A percentile compares a stretch with the other conserved stretches of the same genome.
These are phyloP conservation scores for Marasmius fiardii DNA, from an alignment of 1,284 basidiomycete genomes.

Conservation along the genomic window DNA sequence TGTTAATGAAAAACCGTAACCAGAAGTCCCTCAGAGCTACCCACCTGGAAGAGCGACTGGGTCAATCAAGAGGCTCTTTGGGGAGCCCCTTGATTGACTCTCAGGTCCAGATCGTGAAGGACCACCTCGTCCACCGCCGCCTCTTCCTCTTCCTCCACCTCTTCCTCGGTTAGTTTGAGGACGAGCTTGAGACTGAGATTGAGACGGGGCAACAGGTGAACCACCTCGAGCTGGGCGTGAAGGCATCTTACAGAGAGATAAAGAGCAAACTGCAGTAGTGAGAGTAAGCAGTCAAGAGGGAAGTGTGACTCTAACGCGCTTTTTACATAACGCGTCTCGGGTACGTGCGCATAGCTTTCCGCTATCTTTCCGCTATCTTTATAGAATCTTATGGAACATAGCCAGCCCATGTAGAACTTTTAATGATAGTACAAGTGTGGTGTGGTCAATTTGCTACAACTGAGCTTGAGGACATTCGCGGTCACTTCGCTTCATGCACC, in stretches of 20 bases:
- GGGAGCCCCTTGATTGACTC: slow-evolving; percentile 8
- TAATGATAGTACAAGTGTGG: too few relatives aligned
- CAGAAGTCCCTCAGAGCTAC: not conserved
- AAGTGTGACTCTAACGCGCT: too few relatives aligned
- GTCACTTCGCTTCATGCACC: slow-evolving; percentile 1
- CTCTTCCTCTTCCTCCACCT: not conserved
- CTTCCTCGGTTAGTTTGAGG: not conserved
- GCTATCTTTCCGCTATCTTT: too few relatives aligned
- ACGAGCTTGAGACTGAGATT: not conserved
- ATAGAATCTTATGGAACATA: too few relatives aligned
- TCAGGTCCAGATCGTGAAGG: slow-evolving; percentile 5
- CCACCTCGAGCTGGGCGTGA: slow-evolving; percentile 5
- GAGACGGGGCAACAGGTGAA: not conserved
- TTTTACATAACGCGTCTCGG: too few relatives aligned
- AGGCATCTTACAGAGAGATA: slow-evolving; percentile 3
- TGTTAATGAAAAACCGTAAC: not conserved
- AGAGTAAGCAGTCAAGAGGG: too few relatives aligned
- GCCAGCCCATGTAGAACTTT: too few relatives aligned
- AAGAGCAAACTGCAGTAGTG: too few relatives aligned
- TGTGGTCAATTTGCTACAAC: too few relatives aligned
- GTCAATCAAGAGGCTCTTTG: not conserved
- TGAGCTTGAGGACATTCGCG: too few relatives aligned
- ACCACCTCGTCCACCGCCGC: not conserved
- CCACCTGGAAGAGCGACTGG: not conserved
- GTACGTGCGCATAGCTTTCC: too few relatives aligned